Evolutionary conservation across 1,139 yeast species (phyloP), one percentile per base, ranked within the genome.

Genomic region (Diutina siamensis): DNA sequence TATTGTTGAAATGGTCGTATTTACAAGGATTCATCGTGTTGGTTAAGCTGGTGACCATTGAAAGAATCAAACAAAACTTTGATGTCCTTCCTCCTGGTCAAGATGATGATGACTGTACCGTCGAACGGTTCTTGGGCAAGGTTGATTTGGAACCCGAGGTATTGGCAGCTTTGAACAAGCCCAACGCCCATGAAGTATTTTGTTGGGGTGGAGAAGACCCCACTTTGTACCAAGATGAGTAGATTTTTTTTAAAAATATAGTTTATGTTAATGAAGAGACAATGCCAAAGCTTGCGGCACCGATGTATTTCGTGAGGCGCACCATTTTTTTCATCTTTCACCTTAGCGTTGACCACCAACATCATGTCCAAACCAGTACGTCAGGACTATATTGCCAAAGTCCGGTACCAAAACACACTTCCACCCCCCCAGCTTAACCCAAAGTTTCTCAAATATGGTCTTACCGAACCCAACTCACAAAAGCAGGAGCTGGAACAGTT

Each of bases 341-440:
- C 28, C 7, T 10, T 10, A 10, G 9, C 7, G 28, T 25, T 10
- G 10, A 20, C 21, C 22, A 18, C 17, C 38, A 15, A 5, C 40
- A 45, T 20, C 46, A 52, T 49, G 52, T 50, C 53, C 20, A 49
- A 47, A 36, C 71, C 74, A 10, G 62, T 64, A 52, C 78, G 87
- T 60, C 96, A 89, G 63, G 97, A 88, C 54, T 89, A 83, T 59
- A 82, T 92, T 48, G 94, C 95, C 47, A 83, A 85, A 55, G 78
- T 85, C 47, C 76, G 95, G 57, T 92, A 88, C 61, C 78, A 79
- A 50, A 92, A 92, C 60, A 85, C 80, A 56, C 69, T 92, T 32
- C 98, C 98, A 15, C 92, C 97, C 2, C 97, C 98, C 10, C 85
- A 94, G 21, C 73, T 94, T 51, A 88, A 95, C 46, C 97, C 99